Evolutionary conservation across 1,284 basidiomycete genomes (phyloP).

Genomic region (Inonotus obliquus): DNA sequence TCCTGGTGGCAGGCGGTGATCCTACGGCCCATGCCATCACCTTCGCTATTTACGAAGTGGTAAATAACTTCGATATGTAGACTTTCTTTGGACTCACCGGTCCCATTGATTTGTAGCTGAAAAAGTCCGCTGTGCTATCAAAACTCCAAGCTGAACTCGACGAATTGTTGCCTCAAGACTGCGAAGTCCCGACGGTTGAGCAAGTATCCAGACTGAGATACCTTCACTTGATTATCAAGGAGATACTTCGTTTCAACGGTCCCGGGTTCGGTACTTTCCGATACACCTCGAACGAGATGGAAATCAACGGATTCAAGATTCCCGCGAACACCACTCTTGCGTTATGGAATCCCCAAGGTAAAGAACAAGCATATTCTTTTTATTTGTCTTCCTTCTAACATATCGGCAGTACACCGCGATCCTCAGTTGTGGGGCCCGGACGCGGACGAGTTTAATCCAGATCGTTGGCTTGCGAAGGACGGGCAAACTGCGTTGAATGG

Average conservation of each 20-base stretch:
- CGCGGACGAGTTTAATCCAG: slow-evolving; percentile 1
- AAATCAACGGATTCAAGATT: neutral
- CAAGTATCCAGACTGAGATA: neutral
- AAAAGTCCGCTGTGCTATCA: neutral
- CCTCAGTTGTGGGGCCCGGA: neutral
- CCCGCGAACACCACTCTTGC: slow-evolving; percentile 1
- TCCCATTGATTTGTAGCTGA: neutral
- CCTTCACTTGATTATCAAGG: neutral
- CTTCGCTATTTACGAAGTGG: neutral
- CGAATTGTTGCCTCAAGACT: neutral
- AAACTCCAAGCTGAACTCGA: neutral
- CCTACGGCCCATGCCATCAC: neutral
- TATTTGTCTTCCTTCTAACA: neutral
- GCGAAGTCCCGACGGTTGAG: neutral
- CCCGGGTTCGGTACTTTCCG: neutral
- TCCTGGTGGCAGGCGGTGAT: slow-evolving; percentile 1
- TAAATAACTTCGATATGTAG: neutral
- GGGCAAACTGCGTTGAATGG: neutral
- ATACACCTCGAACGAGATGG: neutral
- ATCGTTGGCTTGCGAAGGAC: neutral
- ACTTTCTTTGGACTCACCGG: neutral
- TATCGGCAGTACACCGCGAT: neutral
- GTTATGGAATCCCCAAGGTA: neutral
- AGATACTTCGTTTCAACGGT: neutral
- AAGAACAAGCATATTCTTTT: neutral